Base-by-base conservation (phyloP, 345 rosid genomes). In the Gossypium mustelinum region DNA sequence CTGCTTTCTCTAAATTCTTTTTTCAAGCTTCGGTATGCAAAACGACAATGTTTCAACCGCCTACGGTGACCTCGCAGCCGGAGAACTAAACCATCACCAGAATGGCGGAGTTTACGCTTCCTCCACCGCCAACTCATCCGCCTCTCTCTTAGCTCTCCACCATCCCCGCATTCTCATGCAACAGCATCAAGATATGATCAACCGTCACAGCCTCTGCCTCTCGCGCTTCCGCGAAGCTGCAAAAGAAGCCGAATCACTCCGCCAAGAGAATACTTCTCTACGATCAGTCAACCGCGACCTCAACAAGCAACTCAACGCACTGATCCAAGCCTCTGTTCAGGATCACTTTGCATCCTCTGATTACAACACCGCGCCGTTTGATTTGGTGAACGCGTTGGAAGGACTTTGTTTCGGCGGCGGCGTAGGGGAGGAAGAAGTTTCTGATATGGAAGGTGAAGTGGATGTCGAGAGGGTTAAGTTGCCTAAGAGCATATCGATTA, bases 121-220 rank as follows among this genome's bases (percentile, higher is more conserved):
- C 48, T 73, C 78, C 70, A 12, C 52, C 16, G 14, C 52, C 13
- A 14, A 10, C 52, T 48, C 52, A 2, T 48, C 57, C 65, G 12
- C 68, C 2, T 76, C 76, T 51, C 43, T 47, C 24, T 14, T 68
- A 55, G 73, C 81, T 22, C 50, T 68, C 72, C 25, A 73, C 55
- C 70, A 73, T 59, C 78, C 85, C 9, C 81, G 86, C 75, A 60
- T 77, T 63, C 63, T 82, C 4, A 79, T 81, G 84, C 83, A 75
- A 27, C 84, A 80, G 4, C 74, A 84, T 22, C 89, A 84, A 76
- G 89, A 86, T 67, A 76, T 78, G 77, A 73, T 86, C 34, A 86
- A 86, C 71, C 83, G 85, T 73, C 85, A 75, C 73, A 83, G 67
- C 4, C 81, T 82, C 47, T 84, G 85, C 73, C 82, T 81, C 73